Evolutionary conservation across 2,329 filamentous ascomycete species (phyloP).

Genomic region (Ceratocystis colombiana): DNA sequence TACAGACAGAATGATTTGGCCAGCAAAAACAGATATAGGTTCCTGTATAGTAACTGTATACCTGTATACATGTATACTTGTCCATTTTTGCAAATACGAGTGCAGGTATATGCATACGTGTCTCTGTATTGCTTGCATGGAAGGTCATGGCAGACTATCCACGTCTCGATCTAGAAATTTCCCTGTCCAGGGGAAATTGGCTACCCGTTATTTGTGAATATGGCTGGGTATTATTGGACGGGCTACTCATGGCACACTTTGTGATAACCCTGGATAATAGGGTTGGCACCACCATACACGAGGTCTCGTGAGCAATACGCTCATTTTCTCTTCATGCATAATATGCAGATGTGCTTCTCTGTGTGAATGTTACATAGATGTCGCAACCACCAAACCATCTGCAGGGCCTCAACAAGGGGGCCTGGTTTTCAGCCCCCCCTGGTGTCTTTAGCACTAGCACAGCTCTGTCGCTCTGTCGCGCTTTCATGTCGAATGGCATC

Average conservation of each 20-base stretch:
- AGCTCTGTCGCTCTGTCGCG: background rate
- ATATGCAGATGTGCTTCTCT: background rate
- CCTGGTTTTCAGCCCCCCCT: background rate
- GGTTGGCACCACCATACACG: too few species aligned
- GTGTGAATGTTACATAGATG: background rate
- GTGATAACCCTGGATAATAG: too few species aligned
- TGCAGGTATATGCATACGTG: slow-evolving; percentile 1
- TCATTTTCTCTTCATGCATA: background rate
- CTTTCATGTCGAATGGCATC: background rate
- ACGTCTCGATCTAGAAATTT: background rate
- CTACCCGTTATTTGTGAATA: too few species aligned
- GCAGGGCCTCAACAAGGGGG: background rate
- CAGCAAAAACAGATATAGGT: background rate
- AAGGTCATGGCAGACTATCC: background rate
- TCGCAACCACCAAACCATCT: background rate
- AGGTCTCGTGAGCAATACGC: too few species aligned
- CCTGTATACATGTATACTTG: background rate
- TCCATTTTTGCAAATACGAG: background rate
- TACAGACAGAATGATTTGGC: background rate
- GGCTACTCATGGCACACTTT: too few species aligned
- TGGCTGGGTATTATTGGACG: too few species aligned
- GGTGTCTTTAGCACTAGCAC: background rate
- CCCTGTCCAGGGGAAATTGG: background rate
- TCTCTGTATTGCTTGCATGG: background rate
- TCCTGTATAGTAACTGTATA: background rate